Evolutionary conservation across 495 filamentous ascomycete genomes (phyloP).

Genomic region (Penicillium steckii): DNA sequence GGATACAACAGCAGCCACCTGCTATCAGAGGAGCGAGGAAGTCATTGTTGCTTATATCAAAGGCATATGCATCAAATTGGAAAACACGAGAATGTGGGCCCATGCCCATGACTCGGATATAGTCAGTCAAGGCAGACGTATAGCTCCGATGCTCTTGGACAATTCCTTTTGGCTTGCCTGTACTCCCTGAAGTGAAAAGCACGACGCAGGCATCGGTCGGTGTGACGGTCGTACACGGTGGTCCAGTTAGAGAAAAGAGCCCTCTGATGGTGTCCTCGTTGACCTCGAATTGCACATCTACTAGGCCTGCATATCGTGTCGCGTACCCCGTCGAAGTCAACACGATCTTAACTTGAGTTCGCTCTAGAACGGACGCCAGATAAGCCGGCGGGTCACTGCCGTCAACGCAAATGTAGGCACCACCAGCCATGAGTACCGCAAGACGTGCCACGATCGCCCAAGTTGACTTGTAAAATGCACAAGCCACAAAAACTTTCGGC

Average conservation of each 20-base stretch:
- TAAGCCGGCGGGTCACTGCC: constrained; percentile 40
- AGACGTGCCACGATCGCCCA: constrained; percentile 32
- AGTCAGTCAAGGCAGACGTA: constrained; percentile 23
- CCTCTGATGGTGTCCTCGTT: constrained; percentile 7
- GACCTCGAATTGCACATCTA: constrained; percentile 11
- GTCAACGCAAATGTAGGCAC: constrained; percentile 53
- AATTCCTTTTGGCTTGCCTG: constrained; percentile 48
- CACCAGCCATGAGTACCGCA: constrained; percentile 34
- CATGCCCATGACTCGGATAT: constrained; percentile 16
- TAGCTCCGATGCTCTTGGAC: constrained; percentile 46
- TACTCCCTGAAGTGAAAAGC: constrained; percentile 46
- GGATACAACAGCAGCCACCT: constrained; percentile 51
- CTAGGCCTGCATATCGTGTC: constrained; percentile 3
- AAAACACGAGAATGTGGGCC: constrained; percentile 30
- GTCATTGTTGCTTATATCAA: constrained; percentile 45
- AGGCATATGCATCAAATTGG: constrained; percentile 47
- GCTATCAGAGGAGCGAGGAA: constrained; percentile 38
- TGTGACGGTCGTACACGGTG: constrained; percentile 4
- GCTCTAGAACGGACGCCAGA: constrained; percentile 16
- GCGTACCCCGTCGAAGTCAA: constrained; percentile 14
- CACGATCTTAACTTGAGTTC: constrained; percentile 17
- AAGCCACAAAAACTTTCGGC: constrained; percentile 24
- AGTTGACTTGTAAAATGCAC: constrained; percentile 30
- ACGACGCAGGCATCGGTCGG: constrained; percentile 26
- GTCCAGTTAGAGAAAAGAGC: not conserved